Evolutionary conservation across 495 filamentous ascomycete species (phyloP).

Genomic region (Talaromyces borbonicus): DNA sequence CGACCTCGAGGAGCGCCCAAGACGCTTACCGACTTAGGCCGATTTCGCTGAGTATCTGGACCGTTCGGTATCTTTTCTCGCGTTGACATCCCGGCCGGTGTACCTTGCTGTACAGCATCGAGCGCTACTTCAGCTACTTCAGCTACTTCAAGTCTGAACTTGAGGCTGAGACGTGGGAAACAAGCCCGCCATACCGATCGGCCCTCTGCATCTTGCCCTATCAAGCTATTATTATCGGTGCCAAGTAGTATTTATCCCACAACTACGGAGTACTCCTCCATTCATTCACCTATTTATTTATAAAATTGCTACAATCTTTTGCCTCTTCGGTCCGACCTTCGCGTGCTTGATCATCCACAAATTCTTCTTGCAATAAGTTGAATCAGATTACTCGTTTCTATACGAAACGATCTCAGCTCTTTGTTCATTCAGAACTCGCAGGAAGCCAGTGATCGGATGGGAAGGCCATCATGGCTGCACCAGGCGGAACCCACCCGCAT

Average conservation of each 20-base stretch:
- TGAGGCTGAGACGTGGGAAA: slow-evolving; percentile 3
- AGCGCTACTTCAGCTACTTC: neutral
- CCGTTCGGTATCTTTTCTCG: neutral
- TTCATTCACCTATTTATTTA: slow-evolving; percentile 7
- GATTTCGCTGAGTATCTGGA: neutral
- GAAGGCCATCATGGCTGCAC: slow-evolving; percentile 36
- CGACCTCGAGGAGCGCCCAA: too few species aligned
- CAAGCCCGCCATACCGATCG: slow-evolving; percentile 5
- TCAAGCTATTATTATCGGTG: slow-evolving; percentile 7
- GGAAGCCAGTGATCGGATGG: slow-evolving; percentile 26
- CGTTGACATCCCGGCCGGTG: slow-evolving; percentile 4
- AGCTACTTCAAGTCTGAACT: neutral
- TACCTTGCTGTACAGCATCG: neutral
- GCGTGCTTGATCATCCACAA: too few species aligned
- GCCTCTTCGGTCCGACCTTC: slow-evolving; percentile 5
- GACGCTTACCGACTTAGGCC: too few species aligned
- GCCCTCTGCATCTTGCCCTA: slow-evolving; percentile 8
- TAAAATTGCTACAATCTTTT: slow-evolving; percentile 4
- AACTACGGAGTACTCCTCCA: neutral
- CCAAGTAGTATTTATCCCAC: slow-evolving; percentile 2
- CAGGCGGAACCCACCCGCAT: slow-evolving; percentile 40
- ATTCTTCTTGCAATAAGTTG: too few species aligned
- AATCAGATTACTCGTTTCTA: too few species aligned
- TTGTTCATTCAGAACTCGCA: neutral
- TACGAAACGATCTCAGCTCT: too few species aligned